Conservation (phyloP, 2,329 filamentous ascomycete genomes). For the Sclerotiophoma versabilis region DNA sequence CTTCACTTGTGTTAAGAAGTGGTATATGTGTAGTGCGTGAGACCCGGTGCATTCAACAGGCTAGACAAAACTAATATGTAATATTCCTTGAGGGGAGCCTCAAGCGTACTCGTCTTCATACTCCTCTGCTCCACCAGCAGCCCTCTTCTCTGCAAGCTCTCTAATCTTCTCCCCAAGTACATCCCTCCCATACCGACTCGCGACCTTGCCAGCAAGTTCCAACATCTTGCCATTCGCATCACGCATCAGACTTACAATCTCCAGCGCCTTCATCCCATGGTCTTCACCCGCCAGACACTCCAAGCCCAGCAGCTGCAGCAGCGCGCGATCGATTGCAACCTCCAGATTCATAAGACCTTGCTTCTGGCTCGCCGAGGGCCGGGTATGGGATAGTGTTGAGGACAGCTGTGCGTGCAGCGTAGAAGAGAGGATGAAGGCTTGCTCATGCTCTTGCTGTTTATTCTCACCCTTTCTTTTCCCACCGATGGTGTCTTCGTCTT, state of each 20-base stretch:
- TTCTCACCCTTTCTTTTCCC: constrained; percentile 32
- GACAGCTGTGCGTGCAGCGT: constrained; percentile 76
- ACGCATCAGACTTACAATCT: constrained; percentile 85
- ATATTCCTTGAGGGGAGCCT: background rate
- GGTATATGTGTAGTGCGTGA: background rate
- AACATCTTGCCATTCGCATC: constrained; percentile 88
- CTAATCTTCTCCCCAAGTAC: constrained; percentile 90
- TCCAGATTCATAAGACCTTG: constrained; percentile 73
- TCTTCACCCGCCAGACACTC: constrained; percentile 96
- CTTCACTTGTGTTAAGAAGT: constrained; percentile 2
- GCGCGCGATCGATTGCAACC: constrained; percentile 85
- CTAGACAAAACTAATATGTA: background rate
- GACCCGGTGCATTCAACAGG: background rate
- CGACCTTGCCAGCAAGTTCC: constrained; percentile 88
- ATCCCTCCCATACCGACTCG: constrained; percentile 79
- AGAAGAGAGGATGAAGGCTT: constrained; percentile 78
- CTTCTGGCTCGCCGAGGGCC: constrained; percentile 69
- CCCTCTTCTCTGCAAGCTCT: constrained; percentile 76
- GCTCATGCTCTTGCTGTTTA: constrained; percentile 74
- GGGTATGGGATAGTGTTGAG: constrained; percentile 75
- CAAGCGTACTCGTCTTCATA: constrained; percentile 23
- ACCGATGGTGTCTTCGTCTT: background rate
- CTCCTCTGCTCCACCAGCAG: constrained; percentile 67
- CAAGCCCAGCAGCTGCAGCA: constrained; percentile 85
- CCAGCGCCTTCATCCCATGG: constrained; percentile 90